Base-by-base conservation (phyloP, 73 alveolate species). In the Breviolum minutum region DNA sequence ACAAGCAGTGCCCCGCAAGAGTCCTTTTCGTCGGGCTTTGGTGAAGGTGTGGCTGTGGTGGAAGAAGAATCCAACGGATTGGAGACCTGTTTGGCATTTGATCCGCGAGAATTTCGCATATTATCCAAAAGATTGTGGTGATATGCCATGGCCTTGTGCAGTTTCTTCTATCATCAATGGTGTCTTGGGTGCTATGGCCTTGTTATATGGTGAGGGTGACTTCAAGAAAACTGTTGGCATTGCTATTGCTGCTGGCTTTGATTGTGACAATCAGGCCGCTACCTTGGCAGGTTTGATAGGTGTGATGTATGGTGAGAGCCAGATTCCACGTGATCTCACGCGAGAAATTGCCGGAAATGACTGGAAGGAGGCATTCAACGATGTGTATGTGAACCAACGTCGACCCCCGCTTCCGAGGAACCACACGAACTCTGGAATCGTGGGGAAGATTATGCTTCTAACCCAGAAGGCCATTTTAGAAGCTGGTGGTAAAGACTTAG, bases 191-290 rank as follows among this genome's bases (percentile, higher is more conserved):
- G 97, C 97, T 8, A 92, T 92, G 97, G 97, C 97, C 7, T 92
- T 92, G 54, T 90, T 92, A 63, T 92, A 92, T 30, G 97, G 97
- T 17, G 64, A 92, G 7, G 97, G 97, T 48, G 97, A 92, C 90
- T 92, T 92, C 97, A 92, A 54, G 85, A 22, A 27, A 16, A 92
- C 97, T 30, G 81, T 92, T 22, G 97, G 97, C 89, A 92, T 92
- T 64, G 88, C 97, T 40, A 92, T 92, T 60, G 97, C 97, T n/a
- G 97, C 97, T 14, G 97, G 97, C 80, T 92, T 92, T 40, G 97
- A 92, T 54, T 92, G 97, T 27, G 97, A 92, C 97, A 92, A 92
- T 26, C 97, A 92, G 40, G 97, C 97, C 5, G 97, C 97, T 11
- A 73, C 89, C 29, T 40, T 92, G 88, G 97, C 90, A 0, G 89